Percentiles rank a stretch among this genome's conserved stretches.
phyloP scores from a whole-genome alignment of 345 rosid species.

The Salix udensis region DNA sequence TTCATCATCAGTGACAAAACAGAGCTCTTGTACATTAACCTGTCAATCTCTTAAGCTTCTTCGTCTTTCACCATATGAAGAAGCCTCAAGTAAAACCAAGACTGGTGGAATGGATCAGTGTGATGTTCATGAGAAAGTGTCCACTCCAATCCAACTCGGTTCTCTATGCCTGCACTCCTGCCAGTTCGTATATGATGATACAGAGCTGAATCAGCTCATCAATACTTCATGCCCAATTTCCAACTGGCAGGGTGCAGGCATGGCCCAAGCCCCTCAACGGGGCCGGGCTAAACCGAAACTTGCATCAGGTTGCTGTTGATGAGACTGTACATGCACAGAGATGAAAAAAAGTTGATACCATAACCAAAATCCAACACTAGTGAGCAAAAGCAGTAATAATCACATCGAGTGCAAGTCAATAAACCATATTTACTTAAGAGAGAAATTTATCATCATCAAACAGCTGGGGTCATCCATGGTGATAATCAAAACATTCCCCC shows the following conservation, averaged over 20 bases:
- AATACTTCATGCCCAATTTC: conserved; percentile 18
- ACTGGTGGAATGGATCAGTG: conserved; percentile 16
- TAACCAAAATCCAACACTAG: neutral
- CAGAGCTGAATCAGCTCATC: conserved; percentile 7
- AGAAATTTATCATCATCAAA: neutral
- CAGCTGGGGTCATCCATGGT: too few relatives aligned
- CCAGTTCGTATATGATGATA: conserved; percentile 24
- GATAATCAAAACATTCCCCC: neutral
- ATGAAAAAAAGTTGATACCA: neutral
- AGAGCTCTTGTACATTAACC: conserved; percentile 14
- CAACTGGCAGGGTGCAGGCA: conserved; percentile 63
- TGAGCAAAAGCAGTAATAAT: neutral
- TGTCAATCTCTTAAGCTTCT: conserved; percentile 29
- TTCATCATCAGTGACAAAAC: conserved; percentile 20
- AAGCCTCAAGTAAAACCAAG: conserved; percentile 33
- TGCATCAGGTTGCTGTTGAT: conserved; percentile 66
- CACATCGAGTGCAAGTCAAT: neutral
- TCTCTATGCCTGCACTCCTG: conserved; percentile 62
- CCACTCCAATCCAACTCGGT: conserved; percentile 44
- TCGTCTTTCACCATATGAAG: conserved; percentile 22
- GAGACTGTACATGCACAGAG: conserved; percentile 38
- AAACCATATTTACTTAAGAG: neutral
- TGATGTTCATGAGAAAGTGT: neutral
- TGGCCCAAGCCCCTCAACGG: conserved; percentile 87
- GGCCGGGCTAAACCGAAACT: conserved; percentile 92